Evolutionary conservation across 202 grass and related monocot genomes (phyloP), one percentile per base, ranked within the genome.

Genomic region (Carex sylvatica): DNA sequence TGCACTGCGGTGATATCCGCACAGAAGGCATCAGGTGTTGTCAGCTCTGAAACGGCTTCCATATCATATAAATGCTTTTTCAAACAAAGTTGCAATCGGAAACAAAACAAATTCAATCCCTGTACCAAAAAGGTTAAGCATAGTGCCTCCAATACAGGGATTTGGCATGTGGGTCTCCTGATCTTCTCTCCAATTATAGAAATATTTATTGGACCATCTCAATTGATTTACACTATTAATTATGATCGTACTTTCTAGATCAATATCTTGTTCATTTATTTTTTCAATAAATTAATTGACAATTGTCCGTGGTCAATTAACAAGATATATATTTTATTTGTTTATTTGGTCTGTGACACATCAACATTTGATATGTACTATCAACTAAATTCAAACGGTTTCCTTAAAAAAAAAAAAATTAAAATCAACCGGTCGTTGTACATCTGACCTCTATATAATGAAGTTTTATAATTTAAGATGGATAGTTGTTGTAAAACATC

Each of bases 1-100:
- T 23, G 38, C 54, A 66, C 19, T 66, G 79, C 66, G 42, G 6
- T 81, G 59, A 49, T 66, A 81, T 51, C 40, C 35, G 61, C 61
- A 63, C 79, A 80, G 40, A 75, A 81, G 40, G 61, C 22, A 64
- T 81, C 79, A 81, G 79, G 79, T 81, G 19, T 53, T 81, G 79
- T 81, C 79, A 81, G 79, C 22, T 59, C 26, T 30, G 63, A 67
- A 64, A 55, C 6, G 71, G 40, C 40, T 81, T 65, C 79, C 38
- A 67, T 35, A 81, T 36, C 38, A 67, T 35, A 81, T 36, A 81
- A 66, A 81, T 81, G 26, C 44, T 66, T 81, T 67, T 62, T 40
- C 9, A 40, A 49, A 31, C 60, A 81, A 46, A 46, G 67, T 67
- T 81, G 40, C 79, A 81, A 67, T 67, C 20, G 38, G 38, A 66